These are phyloP conservation scores for Trichoderma koningiopsis DNA, from an alignment of 2,329 filamentous ascomycete species.

Conservation along the genomic window DNA sequence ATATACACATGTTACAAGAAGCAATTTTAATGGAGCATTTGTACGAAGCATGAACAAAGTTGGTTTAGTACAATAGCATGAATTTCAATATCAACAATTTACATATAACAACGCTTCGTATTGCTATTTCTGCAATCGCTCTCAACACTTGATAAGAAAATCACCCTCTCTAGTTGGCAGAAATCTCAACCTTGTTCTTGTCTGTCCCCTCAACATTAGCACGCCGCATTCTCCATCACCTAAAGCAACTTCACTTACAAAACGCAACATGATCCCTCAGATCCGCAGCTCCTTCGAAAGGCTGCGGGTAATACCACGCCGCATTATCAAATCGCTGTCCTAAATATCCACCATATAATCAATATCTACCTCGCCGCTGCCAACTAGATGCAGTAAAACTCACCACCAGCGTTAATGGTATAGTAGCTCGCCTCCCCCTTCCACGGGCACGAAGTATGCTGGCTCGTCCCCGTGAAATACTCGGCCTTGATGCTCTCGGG, in stretches of 20 bases:
- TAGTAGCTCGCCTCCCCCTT: slow-evolving; percentile 62
- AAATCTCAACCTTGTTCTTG: slow-evolving; percentile 39
- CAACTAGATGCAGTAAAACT: slow-evolving; percentile 12
- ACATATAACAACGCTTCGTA: not conserved
- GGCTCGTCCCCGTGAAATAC: slow-evolving; percentile 48
- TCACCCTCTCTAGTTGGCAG: slow-evolving; percentile 17
- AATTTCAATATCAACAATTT: not conserved
- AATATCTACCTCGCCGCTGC: not conserved
- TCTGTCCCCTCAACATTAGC: slow-evolving; percentile 30
- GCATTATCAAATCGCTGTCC: slow-evolving; percentile 53
- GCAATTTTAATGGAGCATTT: not conserved
- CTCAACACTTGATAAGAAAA: not conserved
- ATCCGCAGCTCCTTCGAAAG: slow-evolving; percentile 50
- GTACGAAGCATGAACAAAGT: not conserved
- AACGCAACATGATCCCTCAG: slow-evolving; percentile 62
- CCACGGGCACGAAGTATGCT: slow-evolving; percentile 56
- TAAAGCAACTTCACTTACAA: slow-evolving; percentile 45
- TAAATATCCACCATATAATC: slow-evolving; percentile 26
- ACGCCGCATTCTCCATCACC: not conserved
- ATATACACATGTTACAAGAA: not conserved
- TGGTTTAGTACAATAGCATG: not conserved
- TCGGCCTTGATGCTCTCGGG: slow-evolving; percentile 48
- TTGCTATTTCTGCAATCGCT: not conserved
- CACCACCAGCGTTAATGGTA: slow-evolving; percentile 52
- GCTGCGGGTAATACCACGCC: slow-evolving; percentile 61